These are phyloP conservation scores for Camellia japonica DNA, from an alignment of 148 eudicot species.

Conservation along the genomic window DNA sequence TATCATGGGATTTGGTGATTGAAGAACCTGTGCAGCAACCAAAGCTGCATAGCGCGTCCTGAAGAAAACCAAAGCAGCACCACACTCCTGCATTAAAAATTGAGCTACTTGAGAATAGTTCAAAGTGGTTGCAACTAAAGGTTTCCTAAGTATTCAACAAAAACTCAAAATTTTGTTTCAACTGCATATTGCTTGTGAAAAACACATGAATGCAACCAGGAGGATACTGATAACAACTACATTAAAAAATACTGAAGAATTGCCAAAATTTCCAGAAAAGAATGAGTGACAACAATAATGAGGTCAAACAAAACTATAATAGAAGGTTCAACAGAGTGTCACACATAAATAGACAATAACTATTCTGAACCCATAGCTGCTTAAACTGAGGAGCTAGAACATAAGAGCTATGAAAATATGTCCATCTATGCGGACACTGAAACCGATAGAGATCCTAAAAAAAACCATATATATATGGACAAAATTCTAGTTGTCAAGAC, in stretches of 20 bases:
- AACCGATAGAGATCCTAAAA: too few species aligned
- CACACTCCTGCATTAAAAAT: constrained; percentile 64
- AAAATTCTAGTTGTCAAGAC: too few species aligned
- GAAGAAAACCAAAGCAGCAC: constrained; percentile 85
- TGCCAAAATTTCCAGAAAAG: neutral
- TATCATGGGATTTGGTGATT: constrained; percentile 75
- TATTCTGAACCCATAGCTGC: neutral
- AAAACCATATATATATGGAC: too few species aligned
- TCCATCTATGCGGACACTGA: neutral
- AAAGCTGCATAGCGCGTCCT: constrained; percentile 87
- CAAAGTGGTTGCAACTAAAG: neutral
- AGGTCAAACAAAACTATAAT: neutral
- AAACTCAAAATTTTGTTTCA: neutral
- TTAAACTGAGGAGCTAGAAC: neutral
- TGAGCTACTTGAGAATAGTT: constrained; percentile 9
- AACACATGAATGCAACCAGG: neutral
- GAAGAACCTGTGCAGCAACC: constrained; percentile 68
- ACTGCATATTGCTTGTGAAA: neutral
- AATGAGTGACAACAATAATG: neutral
- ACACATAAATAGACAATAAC: neutral
- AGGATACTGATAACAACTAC: constrained; percentile 1
- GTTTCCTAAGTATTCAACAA: neutral
- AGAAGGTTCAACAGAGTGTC: neutral
- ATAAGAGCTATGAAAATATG: neutral
- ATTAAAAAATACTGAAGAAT: neutral